phyloP scores from a whole-genome alignment of 1,284 basidiomycete genomes.

The Cutaneotrichosporon spelunceum region DNA sequence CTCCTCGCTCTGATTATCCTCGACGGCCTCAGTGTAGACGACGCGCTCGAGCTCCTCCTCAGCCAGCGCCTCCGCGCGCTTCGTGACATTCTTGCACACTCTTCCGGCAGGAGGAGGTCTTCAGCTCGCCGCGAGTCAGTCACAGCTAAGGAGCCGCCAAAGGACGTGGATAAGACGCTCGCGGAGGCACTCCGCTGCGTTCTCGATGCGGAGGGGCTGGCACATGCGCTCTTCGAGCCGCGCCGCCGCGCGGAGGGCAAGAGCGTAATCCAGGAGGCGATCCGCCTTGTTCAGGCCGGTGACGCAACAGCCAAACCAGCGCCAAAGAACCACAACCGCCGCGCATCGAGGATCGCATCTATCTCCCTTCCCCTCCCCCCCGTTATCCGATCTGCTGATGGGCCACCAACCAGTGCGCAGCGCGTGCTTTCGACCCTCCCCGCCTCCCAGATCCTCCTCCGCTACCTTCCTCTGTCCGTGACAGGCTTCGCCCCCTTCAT shows the following conservation, averaged over 20 bases:
- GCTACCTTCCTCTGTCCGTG: constrained; percentile 45
- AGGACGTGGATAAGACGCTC: constrained; percentile 32
- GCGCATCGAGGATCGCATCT: constrained; percentile 44
- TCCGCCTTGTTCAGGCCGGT: constrained; percentile 43
- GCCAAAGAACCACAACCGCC: constrained; percentile 20
- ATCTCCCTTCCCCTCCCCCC: constrained; percentile 42
- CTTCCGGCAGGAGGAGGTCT: constrained; percentile 3
- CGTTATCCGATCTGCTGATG: constrained; percentile 21
- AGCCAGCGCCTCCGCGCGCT: constrained; percentile 68
- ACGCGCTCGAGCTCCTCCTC: constrained; percentile 67
- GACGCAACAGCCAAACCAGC: constrained; percentile 25
- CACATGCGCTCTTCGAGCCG: constrained; percentile 35
- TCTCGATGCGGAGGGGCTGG: constrained; percentile 36
- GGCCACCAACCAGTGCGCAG: constrained; percentile 36
- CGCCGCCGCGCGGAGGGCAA: constrained; percentile 20
- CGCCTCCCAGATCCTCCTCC: constrained; percentile 49
- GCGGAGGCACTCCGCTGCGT: constrained; percentile 38
- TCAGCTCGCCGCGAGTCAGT: constrained; percentile 17
- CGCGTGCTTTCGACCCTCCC: constrained; percentile 47
- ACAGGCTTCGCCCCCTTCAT: constrained; percentile 50
- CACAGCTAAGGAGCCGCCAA: constrained; percentile 23
- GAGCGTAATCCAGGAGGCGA: constrained; percentile 43
- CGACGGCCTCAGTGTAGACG: constrained; percentile 70
- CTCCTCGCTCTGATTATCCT: constrained; percentile 76
- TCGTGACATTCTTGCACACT: constrained; percentile 47